phyloP scores from a whole-genome alignment of 495 filamentous ascomycete genomes.

The Hyphodiscus hymeniophilus region DNA sequence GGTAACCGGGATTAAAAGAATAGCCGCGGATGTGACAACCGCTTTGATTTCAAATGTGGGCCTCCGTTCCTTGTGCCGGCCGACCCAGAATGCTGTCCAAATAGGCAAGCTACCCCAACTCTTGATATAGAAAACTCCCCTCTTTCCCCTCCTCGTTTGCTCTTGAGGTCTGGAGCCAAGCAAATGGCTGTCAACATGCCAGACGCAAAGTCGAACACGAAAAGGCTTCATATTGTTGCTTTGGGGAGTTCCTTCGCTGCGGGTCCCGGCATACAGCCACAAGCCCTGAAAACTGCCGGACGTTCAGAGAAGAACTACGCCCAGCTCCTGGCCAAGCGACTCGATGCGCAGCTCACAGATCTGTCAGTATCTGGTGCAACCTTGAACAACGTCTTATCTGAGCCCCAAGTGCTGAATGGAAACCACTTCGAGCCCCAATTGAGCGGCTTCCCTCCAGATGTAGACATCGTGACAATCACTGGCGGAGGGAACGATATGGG shows the following conservation, averaged over 20 bases:
- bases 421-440: slow-evolving; percentile 31
- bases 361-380: slow-evolving; percentile 36
- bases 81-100: too few species aligned
- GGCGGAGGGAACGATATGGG: slow-evolving; percentile 39
- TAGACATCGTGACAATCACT: slow-evolving; percentile 33
- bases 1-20: too few species aligned
- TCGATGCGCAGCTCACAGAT: slow-evolving; percentile 32
- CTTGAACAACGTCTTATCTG: slow-evolving; percentile 31
- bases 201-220: not conserved
- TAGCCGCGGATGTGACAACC: too few species aligned
- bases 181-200: too few species aligned
- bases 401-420: slow-evolving; percentile 26
- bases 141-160: too few species aligned
- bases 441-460: slow-evolving; percentile 26
- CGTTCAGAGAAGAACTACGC: slow-evolving; percentile 37
- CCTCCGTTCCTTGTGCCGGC: too few species aligned
- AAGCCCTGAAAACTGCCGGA: slow-evolving; percentile 24
- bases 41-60: too few species aligned
- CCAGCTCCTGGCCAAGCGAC: slow-evolving; percentile 27
- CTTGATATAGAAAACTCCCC: too few species aligned
- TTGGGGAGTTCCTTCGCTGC: slow-evolving; percentile 39
- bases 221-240: slow-evolving; percentile 25
- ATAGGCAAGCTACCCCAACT: too few species aligned
- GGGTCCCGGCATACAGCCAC: slow-evolving; percentile 34
- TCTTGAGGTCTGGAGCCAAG: too few species aligned